phyloP scores from a whole-genome alignment of 2,329 filamentous ascomycete species.

The Aspergillus chevalieri region DNA sequence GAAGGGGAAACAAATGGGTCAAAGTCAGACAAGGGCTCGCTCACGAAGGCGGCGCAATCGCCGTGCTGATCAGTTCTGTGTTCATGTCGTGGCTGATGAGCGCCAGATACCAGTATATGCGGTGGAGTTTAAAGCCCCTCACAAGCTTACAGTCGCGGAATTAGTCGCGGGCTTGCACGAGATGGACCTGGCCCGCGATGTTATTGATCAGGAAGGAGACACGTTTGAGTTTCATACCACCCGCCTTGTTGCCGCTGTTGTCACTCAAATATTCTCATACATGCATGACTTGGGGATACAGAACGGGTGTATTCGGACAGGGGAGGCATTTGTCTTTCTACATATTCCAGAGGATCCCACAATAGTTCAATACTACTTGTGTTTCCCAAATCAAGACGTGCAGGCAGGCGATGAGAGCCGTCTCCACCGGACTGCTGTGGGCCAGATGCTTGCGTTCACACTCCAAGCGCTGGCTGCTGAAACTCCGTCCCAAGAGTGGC shows the following conservation, averaged over 20 bases:
- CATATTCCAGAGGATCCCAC: conserved; percentile 19
- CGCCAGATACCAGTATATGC: conserved; percentile 15
- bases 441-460: conserved; percentile 27
- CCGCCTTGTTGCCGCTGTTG: conserved; percentile 18
- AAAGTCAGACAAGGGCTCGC: conserved; percentile 1
- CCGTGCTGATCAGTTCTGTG: conserved; percentile 20
- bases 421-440: conserved; percentile 27
- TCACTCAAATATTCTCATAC: conserved; percentile 25
- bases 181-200: conserved; percentile 18
- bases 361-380: conserved; percentile 19
- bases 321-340: conserved; percentile 27
- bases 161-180: conserved; percentile 20
- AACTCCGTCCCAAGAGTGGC: conserved; percentile 18
- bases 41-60: conserved; percentile 16
- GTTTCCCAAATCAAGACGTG: conserved; percentile 20
- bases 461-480: conserved; percentile 12
- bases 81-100: conserved; percentile 15
- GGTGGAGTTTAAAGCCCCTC: conserved; percentile 23
- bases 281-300: conserved; percentile 20
- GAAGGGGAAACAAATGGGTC: conserved; percentile 4
- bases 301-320: conserved; percentile 24
- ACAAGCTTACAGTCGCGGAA: conserved; percentile 21
- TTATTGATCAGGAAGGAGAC: conserved; percentile 19
- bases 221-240: conserved; percentile 21
- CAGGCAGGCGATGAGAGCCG: conserved; percentile 13